phyloP scores from a whole-genome alignment of 1,284 basidiomycete genomes.

The Apiotrichum montevideense region DNA sequence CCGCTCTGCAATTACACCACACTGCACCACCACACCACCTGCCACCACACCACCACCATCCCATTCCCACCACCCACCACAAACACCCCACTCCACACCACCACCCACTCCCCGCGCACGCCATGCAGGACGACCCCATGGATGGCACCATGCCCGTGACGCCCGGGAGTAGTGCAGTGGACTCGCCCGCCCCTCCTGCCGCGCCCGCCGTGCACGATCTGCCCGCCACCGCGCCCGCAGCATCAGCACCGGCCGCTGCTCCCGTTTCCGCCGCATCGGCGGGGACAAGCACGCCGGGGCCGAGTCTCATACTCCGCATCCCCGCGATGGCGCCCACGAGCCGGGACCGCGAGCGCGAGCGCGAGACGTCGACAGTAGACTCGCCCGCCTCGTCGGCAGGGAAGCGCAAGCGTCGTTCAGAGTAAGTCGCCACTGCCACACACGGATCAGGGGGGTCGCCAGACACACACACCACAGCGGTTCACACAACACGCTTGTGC shows the following conservation, averaged over 20 bases:
- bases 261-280: neutral
- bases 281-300: neutral
- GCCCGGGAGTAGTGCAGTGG: neutral
- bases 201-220: neutral
- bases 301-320: slow-evolving; percentile 10
- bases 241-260: neutral
- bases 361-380: neutral
- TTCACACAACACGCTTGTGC: neutral
- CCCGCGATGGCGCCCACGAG: slow-evolving; percentile 2
- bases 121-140: slow-evolving; percentile 6
- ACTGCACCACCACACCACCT: neutral
- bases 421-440: slow-evolving; percentile 13
- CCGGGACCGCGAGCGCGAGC: slow-evolving; percentile 2
- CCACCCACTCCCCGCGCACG: neutral
- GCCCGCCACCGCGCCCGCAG: neutral
- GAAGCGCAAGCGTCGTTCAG: slow-evolving; percentile 19
- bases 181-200: neutral
- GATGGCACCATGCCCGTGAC: neutral
- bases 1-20: neutral
- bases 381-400: slow-evolving; percentile 2
- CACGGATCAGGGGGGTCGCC: neutral
- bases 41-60: neutral
- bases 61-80: neutral
- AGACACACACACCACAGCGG: neutral
- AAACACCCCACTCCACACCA: neutral